Conservation (phyloP, 2,329 filamentous ascomycete species). For the Hypocreales sp. region DNA sequence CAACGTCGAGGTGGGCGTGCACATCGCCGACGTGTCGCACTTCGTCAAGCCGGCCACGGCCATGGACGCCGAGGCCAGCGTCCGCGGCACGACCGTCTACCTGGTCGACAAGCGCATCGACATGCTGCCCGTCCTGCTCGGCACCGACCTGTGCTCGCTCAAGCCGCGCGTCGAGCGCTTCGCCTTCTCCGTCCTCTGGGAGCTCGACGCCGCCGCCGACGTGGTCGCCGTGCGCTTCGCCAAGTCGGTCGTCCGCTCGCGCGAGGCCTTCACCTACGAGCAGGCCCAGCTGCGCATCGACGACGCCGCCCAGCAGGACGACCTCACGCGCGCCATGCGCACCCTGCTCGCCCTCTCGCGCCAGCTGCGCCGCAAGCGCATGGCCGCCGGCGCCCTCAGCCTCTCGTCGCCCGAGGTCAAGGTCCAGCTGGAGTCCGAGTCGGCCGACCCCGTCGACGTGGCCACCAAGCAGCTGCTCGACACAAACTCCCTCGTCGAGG, state of each 20-base stretch:
- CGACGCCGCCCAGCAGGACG: constrained; percentile 72
- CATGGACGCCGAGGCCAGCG: constrained; percentile 91
- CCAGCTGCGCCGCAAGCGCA: constrained; percentile 85
- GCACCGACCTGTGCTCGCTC: constrained; percentile 88
- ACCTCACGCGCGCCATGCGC: constrained; percentile 80
- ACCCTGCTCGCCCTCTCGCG: constrained; percentile 77
- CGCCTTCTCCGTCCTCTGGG: constrained; percentile 78
- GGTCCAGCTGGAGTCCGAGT: constrained; percentile 88
- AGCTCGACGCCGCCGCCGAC: constrained; percentile 71
- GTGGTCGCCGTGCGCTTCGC: constrained; percentile 79
- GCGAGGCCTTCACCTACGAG: constrained; percentile 96
- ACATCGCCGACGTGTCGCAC: constrained; percentile 98
- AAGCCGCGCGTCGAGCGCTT: constrained; percentile 96
- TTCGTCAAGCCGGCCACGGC: constrained; percentile 95
- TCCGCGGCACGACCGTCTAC: constrained; percentile 92
- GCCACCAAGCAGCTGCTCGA: constrained; percentile 89
- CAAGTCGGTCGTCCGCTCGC: constrained; percentile 93
- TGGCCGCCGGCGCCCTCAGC: constrained; percentile 89
- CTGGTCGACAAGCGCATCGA: constrained; percentile 98
- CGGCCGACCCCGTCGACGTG: constrained; percentile 88
- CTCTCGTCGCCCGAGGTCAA: constrained; percentile 96
- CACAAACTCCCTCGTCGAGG: constrained; percentile 94
- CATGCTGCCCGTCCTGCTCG: constrained; percentile 93
- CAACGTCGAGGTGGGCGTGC: constrained; percentile 90
- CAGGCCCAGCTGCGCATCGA: constrained; percentile 90